A percentile compares a stretch with the other conserved stretches of the same genome.
phyloP scores from a whole-genome alignment of 306 rosid species.

The Myrica gale region DNA sequence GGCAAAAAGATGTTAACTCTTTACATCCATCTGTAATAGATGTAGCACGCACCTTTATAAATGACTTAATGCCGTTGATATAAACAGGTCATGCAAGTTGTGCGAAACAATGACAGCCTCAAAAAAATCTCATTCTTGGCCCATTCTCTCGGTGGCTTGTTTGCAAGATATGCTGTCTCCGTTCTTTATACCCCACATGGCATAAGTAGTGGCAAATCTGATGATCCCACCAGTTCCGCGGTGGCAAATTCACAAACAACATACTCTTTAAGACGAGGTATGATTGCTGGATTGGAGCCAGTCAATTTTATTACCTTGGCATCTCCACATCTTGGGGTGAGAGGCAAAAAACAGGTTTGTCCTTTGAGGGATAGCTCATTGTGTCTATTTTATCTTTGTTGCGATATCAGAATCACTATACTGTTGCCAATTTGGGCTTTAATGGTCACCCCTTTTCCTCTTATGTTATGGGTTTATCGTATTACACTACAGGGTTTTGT shows the following conservation, averaged over 20 bases:
- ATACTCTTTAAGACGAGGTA: slow-evolving; percentile 49
- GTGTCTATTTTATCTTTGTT: slow-evolving; percentile 11
- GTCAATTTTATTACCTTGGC: slow-evolving; percentile 89
- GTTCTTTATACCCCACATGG: slow-evolving; percentile 59
- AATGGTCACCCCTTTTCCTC: neutral
- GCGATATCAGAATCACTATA: neutral
- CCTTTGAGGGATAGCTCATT: slow-evolving; percentile 20
- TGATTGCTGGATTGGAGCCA: slow-evolving; percentile 86
- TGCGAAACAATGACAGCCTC: slow-evolving; percentile 61
- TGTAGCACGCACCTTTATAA: slow-evolving; percentile 27
- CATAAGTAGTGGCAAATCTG: slow-evolving; percentile 30
- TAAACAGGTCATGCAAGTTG: slow-evolving; percentile 73
- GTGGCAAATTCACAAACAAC: slow-evolving; percentile 33
- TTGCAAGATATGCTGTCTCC: slow-evolving; percentile 83
- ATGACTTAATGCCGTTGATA: slow-evolving; percentile 24
- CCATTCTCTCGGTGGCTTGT: slow-evolving; percentile 94
- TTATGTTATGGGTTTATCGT: neutral
- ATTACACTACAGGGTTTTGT: neutral
- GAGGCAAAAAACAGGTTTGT: slow-evolving; percentile 90
- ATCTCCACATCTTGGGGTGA: slow-evolving; percentile 93
- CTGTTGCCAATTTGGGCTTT: slow-evolving; percentile 6
- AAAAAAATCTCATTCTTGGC: slow-evolving; percentile 88
- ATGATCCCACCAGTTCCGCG: slow-evolving; percentile 32
- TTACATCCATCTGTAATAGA: slow-evolving; percentile 11
- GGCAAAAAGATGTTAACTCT: slow-evolving; percentile 28